phyloP scores from a whole-genome alignment of 164 flowering plant species.

The Magnolia kwangsiensis region DNA sequence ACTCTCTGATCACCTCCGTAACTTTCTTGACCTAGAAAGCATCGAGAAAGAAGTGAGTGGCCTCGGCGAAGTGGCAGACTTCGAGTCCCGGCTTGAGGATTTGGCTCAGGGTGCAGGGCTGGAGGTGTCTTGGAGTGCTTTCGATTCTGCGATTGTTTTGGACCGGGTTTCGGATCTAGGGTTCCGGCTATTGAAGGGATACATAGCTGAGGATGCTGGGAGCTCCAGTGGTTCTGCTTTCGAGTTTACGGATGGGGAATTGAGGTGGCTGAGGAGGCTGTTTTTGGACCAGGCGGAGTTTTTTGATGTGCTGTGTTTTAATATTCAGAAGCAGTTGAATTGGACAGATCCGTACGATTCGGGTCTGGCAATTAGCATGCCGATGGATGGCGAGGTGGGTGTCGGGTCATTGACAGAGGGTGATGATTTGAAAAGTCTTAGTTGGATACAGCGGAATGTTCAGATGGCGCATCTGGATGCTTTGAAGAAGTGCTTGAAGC shows the following conservation, averaged over 20 bases:
- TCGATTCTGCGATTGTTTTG: constrained; percentile 32
- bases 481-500: constrained; percentile 42
- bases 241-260: constrained; percentile 47
- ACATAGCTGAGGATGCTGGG: constrained; percentile 18
- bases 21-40: constrained; percentile 24
- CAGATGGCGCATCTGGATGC: constrained; percentile 78
- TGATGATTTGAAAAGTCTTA: constrained; percentile 29
- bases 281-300: constrained; percentile 56
- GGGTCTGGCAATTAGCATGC: constrained; percentile 48
- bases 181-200: constrained; percentile 44
- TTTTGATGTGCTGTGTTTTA: constrained; percentile 67
- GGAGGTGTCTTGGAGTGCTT: constrained; percentile 21
- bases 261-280: constrained; percentile 44
- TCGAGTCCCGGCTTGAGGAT: constrained; percentile 27
- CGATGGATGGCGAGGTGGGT: constrained; percentile 23
- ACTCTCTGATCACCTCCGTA: constrained; percentile 27
- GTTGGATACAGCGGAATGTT: constrained; percentile 45
- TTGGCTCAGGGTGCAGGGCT: constrained; percentile 24
- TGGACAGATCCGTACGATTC: constrained; percentile 39
- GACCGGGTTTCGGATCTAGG: constrained; percentile 50
- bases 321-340: constrained; percentile 56
- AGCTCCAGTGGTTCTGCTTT: neutral
- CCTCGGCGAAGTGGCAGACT: constrained; percentile 9
- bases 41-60: constrained; percentile 14
- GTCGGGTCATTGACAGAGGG: constrained; percentile 23